Percentiles rank a stretch among this genome's conserved stretches.
Evolutionary conservation across 352 stramenopile species (phyloP).

Genomic region (Phytophthora ramorum): DNA sequence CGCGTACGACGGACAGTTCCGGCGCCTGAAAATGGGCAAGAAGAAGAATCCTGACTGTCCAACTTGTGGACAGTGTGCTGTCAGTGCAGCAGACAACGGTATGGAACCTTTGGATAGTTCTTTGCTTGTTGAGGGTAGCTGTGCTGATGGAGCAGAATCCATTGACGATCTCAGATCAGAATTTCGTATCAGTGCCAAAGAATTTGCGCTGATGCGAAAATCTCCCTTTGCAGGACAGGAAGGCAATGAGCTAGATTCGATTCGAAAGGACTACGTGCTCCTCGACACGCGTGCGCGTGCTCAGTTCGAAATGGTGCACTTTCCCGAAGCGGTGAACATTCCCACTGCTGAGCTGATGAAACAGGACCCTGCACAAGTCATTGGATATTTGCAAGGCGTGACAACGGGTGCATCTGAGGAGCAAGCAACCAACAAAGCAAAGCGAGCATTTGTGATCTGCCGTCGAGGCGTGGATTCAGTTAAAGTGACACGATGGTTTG

Average conservation of each 20-base stretch:
- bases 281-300: conserved; percentile 61
- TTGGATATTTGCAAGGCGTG: conserved; percentile 23
- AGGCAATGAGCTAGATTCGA: not conserved
- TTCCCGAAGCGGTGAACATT: conserved; percentile 71
- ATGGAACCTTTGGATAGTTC: conserved; percentile 8
- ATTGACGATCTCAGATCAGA: conserved; percentile 28
- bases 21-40: conserved; percentile 62
- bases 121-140: conserved; percentile 25
- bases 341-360: conserved; percentile 58
- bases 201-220: conserved; percentile 49
- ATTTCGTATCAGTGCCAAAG: conserved; percentile 44
- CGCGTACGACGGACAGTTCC: conserved; percentile 76
- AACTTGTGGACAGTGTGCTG: conserved; percentile 30
- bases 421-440: not conserved
- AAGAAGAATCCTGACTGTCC: conserved; percentile 50
- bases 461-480: conserved; percentile 82
- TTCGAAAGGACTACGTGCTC: conserved; percentile 42
- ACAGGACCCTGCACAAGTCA: conserved; percentile 25
- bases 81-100: not conserved
- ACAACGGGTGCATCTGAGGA: not conserved
- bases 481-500: conserved; percentile 62
- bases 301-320: conserved; percentile 85
- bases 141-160: conserved; percentile 1
- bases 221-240: not conserved
- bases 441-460: conserved; percentile 70